Conservation (phyloP, 148 eudicot genomes). For the Rhododendron ferrugineum region DNA sequence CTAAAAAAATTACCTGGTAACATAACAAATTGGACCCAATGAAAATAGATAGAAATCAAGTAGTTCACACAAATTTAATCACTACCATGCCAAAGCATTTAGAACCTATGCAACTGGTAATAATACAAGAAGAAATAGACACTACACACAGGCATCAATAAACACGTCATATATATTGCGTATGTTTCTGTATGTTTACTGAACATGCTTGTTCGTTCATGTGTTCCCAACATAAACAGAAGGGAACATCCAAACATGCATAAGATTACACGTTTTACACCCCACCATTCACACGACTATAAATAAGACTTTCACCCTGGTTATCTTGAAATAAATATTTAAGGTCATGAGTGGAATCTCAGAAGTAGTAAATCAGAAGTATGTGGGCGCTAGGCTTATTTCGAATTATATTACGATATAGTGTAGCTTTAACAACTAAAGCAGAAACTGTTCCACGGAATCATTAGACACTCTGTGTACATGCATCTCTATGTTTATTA, state of each 20-base stretch:
- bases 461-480: background rate
- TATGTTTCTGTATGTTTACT: too few relatives aligned
- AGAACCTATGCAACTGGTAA: background rate
- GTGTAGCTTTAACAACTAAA: background rate
- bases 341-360: too few relatives aligned
- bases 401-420: background rate
- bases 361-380: background rate
- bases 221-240: too few relatives aligned
- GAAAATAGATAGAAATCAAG: background rate
- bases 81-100: background rate
- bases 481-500: background rate
- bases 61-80: background rate
- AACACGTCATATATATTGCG: too few relatives aligned
- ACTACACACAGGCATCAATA: background rate
- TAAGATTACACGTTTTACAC: too few relatives aligned
- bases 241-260: too few relatives aligned
- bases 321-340: too few relatives aligned
- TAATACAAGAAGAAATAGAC: background rate
- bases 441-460: background rate
- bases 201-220: too few relatives aligned
- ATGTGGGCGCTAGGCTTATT: background rate
- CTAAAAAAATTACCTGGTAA: constrained; percentile 75
- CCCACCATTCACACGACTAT: too few relatives aligned
- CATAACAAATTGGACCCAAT: background rate
- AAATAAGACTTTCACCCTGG: too few relatives aligned